Conservation (phyloP, 2,329 filamentous ascomycete genomes). For the Aspergillus latus region DNA sequence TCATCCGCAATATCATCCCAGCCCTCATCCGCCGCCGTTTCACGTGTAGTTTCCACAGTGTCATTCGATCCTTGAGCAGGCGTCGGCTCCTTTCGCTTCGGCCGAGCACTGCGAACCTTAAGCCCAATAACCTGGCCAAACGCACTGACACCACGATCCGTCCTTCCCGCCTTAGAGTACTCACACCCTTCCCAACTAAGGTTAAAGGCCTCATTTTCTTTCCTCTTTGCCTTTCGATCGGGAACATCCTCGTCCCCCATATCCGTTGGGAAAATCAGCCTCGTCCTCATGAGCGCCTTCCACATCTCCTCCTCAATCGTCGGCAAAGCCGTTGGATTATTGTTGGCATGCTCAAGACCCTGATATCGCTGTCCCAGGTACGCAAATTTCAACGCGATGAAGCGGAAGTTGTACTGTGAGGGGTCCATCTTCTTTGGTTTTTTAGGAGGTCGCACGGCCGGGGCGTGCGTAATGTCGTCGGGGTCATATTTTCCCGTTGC, state of each 20-base stretch:
- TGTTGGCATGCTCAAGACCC: conserved; percentile 83
- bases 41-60: conserved; percentile 17
- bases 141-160: conserved; percentile 88
- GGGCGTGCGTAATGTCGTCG: conserved; percentile 26
- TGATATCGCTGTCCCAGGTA: conserved; percentile 91
- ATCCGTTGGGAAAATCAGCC: conserved; percentile 73
- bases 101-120: conserved; percentile 75
- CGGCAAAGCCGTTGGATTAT: conserved; percentile 66
- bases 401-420: conserved; percentile 75
- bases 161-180: conserved; percentile 93
- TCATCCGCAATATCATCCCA: conserved; percentile 76
- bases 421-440: conserved; percentile 66
- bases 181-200: conserved; percentile 81
- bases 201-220: conserved; percentile 34
- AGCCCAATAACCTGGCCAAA: conserved; percentile 94
- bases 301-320: conserved; percentile 93
- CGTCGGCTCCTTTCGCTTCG: conserved; percentile 42
- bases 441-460: conserved; percentile 37
- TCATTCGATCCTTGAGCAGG: conserved; percentile 14
- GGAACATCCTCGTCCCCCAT: conserved; percentile 36
- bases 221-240: conserved; percentile 45
- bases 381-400: conserved; percentile 88
- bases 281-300: conserved; percentile 80
- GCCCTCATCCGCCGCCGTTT: conserved; percentile 36
- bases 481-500: conserved; percentile 14